phyloP scores from a whole-genome alignment of 2,329 filamentous ascomycete genomes.

The Aspergillus transmontanensis region DNA sequence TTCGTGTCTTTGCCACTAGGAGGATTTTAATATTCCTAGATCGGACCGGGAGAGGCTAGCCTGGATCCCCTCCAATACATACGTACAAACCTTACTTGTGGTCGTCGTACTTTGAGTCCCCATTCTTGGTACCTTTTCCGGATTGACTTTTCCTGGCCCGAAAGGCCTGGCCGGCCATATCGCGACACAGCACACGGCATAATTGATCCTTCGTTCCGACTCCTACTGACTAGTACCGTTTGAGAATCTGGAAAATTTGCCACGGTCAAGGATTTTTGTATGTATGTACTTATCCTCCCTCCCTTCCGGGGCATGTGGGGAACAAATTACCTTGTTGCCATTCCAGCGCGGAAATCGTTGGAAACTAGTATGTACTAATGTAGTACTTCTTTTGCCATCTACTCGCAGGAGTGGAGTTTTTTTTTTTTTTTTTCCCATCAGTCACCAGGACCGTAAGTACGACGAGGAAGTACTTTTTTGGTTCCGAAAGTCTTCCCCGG shows the following conservation, averaged over 20 bases:
- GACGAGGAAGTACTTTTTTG: constrained; percentile 1
- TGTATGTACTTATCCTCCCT: background rate
- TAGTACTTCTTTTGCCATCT: background rate
- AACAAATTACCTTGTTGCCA: background rate
- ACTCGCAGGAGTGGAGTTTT: background rate
- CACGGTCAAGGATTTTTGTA: background rate
- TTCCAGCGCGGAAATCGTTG: background rate
- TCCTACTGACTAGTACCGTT: background rate
- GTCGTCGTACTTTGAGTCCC: background rate
- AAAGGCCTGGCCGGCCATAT: background rate
- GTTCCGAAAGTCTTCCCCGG: constrained; percentile 6
- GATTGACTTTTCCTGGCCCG: background rate
- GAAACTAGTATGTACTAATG: background rate
- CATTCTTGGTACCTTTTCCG: background rate
- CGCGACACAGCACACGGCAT: background rate
- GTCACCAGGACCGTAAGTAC: constrained; percentile 2
- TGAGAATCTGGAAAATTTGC: background rate
- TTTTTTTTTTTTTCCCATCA: no score
- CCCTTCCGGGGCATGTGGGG: background rate
- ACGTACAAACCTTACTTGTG: background rate
- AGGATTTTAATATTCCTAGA: constrained; percentile 2
- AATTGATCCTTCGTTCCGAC: background rate
- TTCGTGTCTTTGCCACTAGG: constrained; percentile 11
- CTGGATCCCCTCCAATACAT: background rate
- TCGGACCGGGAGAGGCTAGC: background rate